These are phyloP conservation scores for Centrapalus pauciflorus DNA, from an alignment of 129 eudicot genomes.

Conservation along the genomic window DNA sequence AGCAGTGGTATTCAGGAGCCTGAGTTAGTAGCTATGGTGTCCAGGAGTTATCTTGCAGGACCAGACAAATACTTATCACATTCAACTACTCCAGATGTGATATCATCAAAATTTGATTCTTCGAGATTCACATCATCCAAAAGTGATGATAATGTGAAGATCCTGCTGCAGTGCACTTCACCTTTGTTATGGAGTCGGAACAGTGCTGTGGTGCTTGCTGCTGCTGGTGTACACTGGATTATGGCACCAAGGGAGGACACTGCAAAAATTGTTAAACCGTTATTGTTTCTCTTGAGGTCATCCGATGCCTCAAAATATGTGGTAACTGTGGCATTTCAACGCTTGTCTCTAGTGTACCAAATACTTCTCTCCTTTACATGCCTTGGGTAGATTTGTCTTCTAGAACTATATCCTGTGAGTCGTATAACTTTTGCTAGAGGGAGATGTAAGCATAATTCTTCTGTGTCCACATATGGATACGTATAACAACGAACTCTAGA, in stretches of 20 bases:
- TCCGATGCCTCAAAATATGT: constrained; percentile 83
- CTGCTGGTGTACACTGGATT: constrained; percentile 98
- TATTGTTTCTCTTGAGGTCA: constrained; percentile 85
- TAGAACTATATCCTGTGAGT: background rate
- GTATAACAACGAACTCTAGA: background rate
- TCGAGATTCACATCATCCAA: constrained; percentile 59
- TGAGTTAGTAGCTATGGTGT: constrained; percentile 53
- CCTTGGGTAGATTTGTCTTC: background rate
- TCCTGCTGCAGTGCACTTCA: constrained; percentile 86
- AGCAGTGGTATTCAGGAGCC: constrained; percentile 21
- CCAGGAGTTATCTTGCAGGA: constrained; percentile 83
- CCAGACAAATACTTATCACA: constrained; percentile 71
- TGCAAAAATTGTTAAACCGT: constrained; percentile 77
- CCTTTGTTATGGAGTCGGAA: constrained; percentile 96
- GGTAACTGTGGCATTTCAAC: constrained; percentile 34
- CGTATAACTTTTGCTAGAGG: background rate
- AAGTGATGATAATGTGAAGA: constrained; percentile 67
- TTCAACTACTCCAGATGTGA: constrained; percentile 31
- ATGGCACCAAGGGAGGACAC: constrained; percentile 88
- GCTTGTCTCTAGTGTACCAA: background rate
- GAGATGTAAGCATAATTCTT: background rate
- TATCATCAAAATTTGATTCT: constrained; percentile 26
- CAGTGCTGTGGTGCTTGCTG: constrained; percentile 96
- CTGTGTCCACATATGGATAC: background rate
- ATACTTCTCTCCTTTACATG: background rate